Base-by-base conservation (phyloP, 1,284 basidiomycete genomes). In the Cryptococcus sp. region DNA sequence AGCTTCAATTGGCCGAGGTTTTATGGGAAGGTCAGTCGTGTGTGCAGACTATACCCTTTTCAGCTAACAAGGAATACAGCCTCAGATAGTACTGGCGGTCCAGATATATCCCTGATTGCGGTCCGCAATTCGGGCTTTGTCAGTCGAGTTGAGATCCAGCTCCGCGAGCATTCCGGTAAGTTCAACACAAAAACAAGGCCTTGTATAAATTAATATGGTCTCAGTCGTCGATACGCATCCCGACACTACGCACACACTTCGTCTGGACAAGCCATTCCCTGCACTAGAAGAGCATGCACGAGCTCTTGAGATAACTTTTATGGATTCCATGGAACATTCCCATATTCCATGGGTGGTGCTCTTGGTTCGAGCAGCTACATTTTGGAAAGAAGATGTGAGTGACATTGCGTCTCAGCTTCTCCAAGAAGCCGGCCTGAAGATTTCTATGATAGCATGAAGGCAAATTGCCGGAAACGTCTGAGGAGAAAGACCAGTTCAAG, bases 141-240 rank as follows among this genome's bases (percentile, higher is more conserved):
- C 1, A 89, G 90, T n/a, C 87, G 90, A 56, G 87, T 96, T 61
- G 86, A 85, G 63, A 86, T 93, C 47, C 93, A 96, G 73, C 88
- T 89, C 64, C 85, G 88, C 61, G 90, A 93, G 70, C 88, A 95
- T 70, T 82, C 87, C 60, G 83, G 93, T 93, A 65, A 66, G 87
- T 81, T 20, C 13, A 8, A 5, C 46, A 54, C 15, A 3, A n/a
- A 8, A 0, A 10, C n/a, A 13, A 52, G 26, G 5, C 26, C 26
- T 10, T 29, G 26, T 10, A 46, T n/a, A 20, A 69, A 56, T 58
- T 69, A 63, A 57, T 20, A 16, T 17, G 43, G 17, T 19, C 41
- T 57, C 71, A 89, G 92, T 99, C 69, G 87, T 96, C 68, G 93
- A 98, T 72, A 91, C 89, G 17, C 96, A 99, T 78, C 89, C 92